Evolutionary conservation across 441 rosid genomes (phyloP), one percentile per base, ranked within the genome.

Genomic region (Brassica balearica): DNA sequence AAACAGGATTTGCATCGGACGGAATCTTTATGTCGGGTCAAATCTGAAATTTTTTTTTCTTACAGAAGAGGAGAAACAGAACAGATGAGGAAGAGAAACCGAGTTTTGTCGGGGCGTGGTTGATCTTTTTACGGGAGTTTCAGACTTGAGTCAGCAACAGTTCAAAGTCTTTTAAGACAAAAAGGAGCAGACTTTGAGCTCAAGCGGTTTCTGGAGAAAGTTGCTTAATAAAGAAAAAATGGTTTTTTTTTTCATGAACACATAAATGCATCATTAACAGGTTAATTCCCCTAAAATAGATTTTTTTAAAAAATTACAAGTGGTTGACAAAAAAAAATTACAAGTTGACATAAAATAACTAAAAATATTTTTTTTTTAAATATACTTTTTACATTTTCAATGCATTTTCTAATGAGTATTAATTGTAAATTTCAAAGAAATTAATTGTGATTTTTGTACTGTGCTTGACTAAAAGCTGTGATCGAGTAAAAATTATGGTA

Each of bases 101-200:
- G 76, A 72, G 65, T 71, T 63, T 20, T 62, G 68, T 66, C 8
- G 51, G 51, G 43, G 27, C 27, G 27, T 25, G 27, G 0, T 25
- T 12, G 79, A 75, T 65, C 36, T 65, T 68, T 79, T 73, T 38
- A 65, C 34, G 8, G 67, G 67, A 55, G 71, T 74, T 80, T 74
- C 14, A 67, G 83, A 72, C 80, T 81, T 68, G 66, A 72, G 83
- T 81, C 83, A 68, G 77, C 80, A 80, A 67, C 69, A 62, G 72
- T 76, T 80, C 80, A 76, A 76, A 71, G 83, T 65, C 23, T 67
- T 64, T n/a, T 19, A 61, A 27, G 80, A 68, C 77, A 69, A 46
- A 23, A 72, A 61, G 67, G 29, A 51, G 77, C 43, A 66, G 74
- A 76, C 80, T 76, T 66, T 75, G 65, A 62, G 83, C 74, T 55